These are phyloP conservation scores for Oropetium thomaeum DNA, from an alignment of 176 grass and related monocot species.

Conservation along the genomic window DNA sequence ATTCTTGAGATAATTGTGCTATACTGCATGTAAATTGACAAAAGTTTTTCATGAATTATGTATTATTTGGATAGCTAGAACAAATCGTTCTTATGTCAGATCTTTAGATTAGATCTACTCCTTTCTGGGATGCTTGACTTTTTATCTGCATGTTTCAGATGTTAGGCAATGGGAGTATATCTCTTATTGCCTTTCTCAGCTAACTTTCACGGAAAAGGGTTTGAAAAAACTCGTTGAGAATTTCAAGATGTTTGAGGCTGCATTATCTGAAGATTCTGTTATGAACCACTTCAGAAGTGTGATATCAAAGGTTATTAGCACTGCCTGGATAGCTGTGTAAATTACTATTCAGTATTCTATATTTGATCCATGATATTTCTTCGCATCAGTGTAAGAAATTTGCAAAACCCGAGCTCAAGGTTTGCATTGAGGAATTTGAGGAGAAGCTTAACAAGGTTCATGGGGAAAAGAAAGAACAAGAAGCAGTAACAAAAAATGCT, in stretches of 20 bases:
- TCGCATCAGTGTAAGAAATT: constrained; percentile 94
- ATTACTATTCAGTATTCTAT: constrained; percentile 4
- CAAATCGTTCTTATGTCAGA: not conserved
- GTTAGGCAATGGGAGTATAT: constrained; percentile 83
- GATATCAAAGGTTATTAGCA: constrained; percentile 66
- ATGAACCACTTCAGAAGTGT: constrained; percentile 87
- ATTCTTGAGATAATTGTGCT: not conserved
- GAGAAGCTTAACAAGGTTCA: constrained; percentile 86
- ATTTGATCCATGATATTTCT: constrained; percentile 21
- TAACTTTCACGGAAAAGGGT: constrained; percentile 91
- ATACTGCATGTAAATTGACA: not conserved
- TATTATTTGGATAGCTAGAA: not conserved
- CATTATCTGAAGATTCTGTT: constrained; percentile 78
- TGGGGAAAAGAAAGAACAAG: constrained; percentile 87
- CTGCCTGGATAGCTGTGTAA: constrained; percentile 13
- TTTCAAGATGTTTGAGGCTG: constrained; percentile 94
- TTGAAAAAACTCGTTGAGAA: constrained; percentile 91
- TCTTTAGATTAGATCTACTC: not conserved
- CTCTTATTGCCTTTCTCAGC: constrained; percentile 93
- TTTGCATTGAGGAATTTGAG: constrained; percentile 97
- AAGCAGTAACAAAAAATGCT: constrained; percentile 71
- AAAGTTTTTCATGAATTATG: constrained; percentile 19
- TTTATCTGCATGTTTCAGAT: constrained; percentile 57
- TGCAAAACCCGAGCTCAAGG: constrained; percentile 76
- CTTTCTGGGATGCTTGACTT: not conserved